phyloP scores from a whole-genome alignment of 352 stramenopile genomes.

The Globisporangium splendens region DNA sequence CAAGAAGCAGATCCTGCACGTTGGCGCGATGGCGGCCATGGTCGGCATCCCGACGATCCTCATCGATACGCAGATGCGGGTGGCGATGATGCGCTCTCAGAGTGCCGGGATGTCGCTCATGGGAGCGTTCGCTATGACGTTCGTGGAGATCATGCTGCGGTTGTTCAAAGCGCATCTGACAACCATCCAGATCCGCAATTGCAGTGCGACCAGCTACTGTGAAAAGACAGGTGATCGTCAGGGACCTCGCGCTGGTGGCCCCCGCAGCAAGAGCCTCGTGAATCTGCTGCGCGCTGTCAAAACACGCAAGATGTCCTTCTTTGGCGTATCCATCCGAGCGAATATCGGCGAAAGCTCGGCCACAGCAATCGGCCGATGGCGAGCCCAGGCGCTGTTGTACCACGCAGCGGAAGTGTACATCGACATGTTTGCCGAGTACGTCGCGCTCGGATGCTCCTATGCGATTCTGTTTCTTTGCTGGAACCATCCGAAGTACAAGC shows the following conservation, averaged over 20 bases:
- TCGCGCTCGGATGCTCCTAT: slow-evolving; percentile 38
- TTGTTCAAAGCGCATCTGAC: slow-evolving; percentile 20
- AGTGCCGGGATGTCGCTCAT: slow-evolving; percentile 19
- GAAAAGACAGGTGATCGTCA: too few relatives aligned
- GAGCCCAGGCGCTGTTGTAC: slow-evolving; percentile 18
- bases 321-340: background rate
- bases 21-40: slow-evolving; percentile 16
- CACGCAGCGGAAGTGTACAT: slow-evolving; percentile 26
- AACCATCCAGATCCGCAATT: slow-evolving; percentile 7
- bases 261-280: too few relatives aligned
- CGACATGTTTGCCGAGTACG: slow-evolving; percentile 48
- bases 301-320: background rate
- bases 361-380: slow-evolving; percentile 10
- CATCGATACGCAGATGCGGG: slow-evolving; percentile 34
- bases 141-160: slow-evolving; percentile 24
- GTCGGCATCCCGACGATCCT: slow-evolving; percentile 31
- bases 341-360: background rate
- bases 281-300: too few relatives aligned
- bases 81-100: slow-evolving; percentile 24
- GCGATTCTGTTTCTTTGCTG: slow-evolving; percentile 28
- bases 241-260: too few relatives aligned
- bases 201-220: background rate
- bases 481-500: slow-evolving; percentile 26
- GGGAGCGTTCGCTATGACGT: slow-evolving; percentile 16
- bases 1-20: slow-evolving; percentile 6